phyloP scores from a whole-genome alignment of 2,329 filamentous ascomycete species.

The Fusarium miscanthi region DNA sequence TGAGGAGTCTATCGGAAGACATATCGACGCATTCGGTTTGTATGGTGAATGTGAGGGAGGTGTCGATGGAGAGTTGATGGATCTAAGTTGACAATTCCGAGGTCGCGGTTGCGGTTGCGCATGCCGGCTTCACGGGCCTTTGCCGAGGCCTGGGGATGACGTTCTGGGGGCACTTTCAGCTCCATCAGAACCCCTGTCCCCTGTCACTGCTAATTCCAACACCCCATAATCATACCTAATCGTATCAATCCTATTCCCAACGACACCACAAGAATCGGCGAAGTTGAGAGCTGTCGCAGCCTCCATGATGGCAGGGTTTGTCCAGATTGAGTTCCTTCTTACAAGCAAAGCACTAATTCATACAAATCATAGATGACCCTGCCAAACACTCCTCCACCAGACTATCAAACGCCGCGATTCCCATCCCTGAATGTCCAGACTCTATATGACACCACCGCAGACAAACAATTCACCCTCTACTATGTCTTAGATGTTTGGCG shows the following conservation, averaged over 20 bases:
- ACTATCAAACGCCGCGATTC: constrained; percentile 77
- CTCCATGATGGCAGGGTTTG: constrained; percentile 42
- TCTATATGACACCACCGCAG: constrained; percentile 57
- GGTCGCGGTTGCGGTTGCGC: constrained; percentile 28
- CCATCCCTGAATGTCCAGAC: constrained; percentile 83
- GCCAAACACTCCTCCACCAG: constrained; percentile 52
- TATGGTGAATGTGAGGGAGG: not conserved
- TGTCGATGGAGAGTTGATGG: constrained; percentile 10
- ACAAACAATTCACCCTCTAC: constrained; percentile 71
- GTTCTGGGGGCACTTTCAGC: constrained; percentile 33
- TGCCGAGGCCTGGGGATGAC: constrained; percentile 46
- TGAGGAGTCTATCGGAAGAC: constrained; percentile 75
- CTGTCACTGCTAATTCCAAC: constrained; percentile 35
- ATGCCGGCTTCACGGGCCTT: constrained; percentile 42
- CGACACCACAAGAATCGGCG: constrained; percentile 11
- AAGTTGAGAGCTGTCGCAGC: constrained; percentile 6
- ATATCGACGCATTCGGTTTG: constrained; percentile 54
- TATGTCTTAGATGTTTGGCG: constrained; percentile 82
- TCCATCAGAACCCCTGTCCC: constrained; percentile 17
- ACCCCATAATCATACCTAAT: constrained; percentile 18
- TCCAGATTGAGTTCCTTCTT: not conserved
- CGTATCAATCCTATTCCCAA: constrained; percentile 11
- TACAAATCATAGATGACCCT: constrained; percentile 37
- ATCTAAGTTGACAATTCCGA: constrained; percentile 18
- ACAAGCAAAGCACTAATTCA: constrained; percentile 9